These are phyloP conservation scores for Rhodotorula mucilaginosa DNA, from an alignment of 1,284 basidiomycete genomes.

Conservation along the genomic window DNA sequence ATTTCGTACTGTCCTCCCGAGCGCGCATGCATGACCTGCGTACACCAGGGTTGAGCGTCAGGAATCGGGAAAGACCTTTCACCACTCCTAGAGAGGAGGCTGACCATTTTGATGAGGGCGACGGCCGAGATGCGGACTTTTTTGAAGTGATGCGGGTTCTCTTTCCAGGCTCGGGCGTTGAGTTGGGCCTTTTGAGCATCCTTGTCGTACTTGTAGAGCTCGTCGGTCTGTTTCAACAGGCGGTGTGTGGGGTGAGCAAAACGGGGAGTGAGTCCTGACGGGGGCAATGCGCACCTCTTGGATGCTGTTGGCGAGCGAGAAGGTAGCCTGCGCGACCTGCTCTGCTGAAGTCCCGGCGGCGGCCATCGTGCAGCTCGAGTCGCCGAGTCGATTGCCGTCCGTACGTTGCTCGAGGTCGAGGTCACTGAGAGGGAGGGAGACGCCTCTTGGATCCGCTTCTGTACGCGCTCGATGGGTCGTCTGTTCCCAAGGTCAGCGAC, in stretches of 20 bases:
- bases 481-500: too few relatives aligned
- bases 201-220: constrained; percentile 61
- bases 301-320: constrained; percentile 12
- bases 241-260: background rate
- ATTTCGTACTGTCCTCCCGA: constrained; percentile 97
- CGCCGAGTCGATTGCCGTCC: background rate
- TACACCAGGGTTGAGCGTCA: background rate
- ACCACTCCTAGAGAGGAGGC: constrained; percentile 15
- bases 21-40: constrained; percentile 90
- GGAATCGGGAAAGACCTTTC: background rate
- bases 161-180: constrained; percentile 75
- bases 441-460: too few relatives aligned
- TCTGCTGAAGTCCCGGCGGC: constrained; percentile 4
- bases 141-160: constrained; percentile 90
- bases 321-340: constrained; percentile 26
- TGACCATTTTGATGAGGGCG: constrained; percentile 96
- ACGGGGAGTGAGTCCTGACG: background rate
- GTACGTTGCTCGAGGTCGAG: too few relatives aligned
- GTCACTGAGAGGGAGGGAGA: too few relatives aligned
- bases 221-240: constrained; percentile 54
- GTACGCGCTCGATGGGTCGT: too few relatives aligned
- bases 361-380: background rate
- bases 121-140: constrained; percentile 91
- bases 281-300: constrained; percentile 1
- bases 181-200: constrained; percentile 50